Conservation (phyloP, 805 yeast species). For the Ogataea thermomethanolica region DNA sequence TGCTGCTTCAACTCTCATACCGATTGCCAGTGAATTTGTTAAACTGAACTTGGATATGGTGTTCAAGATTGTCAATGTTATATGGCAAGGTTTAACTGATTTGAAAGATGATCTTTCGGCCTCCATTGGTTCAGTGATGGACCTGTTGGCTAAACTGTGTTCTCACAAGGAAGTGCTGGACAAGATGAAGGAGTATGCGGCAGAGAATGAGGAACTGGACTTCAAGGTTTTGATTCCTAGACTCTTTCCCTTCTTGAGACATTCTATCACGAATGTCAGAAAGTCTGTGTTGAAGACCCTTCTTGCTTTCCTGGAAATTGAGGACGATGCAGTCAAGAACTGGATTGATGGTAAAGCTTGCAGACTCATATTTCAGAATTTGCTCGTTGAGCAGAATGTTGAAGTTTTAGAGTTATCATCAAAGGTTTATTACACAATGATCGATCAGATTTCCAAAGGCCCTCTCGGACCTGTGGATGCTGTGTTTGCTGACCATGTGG, state of each 20-base stretch:
- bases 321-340: constrained; percentile 41
- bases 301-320: constrained; percentile 62
- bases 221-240: constrained; percentile 83
- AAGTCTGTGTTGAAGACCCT: constrained; percentile 81
- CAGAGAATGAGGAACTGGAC: constrained; percentile 47
- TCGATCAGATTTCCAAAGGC: constrained; percentile 41
- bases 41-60: constrained; percentile 50
- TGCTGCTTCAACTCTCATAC: constrained; percentile 88
- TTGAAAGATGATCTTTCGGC: constrained; percentile 91
- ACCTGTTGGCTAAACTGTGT: constrained; percentile 81
- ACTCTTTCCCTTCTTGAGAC: constrained; percentile 87
- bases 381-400: constrained; percentile 82
- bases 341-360: constrained; percentile 80
- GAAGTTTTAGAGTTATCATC: constrained; percentile 64
- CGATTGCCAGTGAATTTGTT: constrained; percentile 88
- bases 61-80: constrained; percentile 53
- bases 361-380: constrained; percentile 79
- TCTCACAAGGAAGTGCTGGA: constrained; percentile 74
- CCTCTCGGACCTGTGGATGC: constrained; percentile 44
- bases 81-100: constrained; percentile 88
- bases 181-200: constrained; percentile 62
- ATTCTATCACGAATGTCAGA: constrained; percentile 88
- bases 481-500: constrained; percentile 52
- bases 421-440: constrained; percentile 54
- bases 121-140: constrained; percentile 95